These are phyloP conservation scores for Ceratocystis ficicola DNA, from an alignment of 2,329 filamentous ascomycete species.

Conservation along the genomic window DNA sequence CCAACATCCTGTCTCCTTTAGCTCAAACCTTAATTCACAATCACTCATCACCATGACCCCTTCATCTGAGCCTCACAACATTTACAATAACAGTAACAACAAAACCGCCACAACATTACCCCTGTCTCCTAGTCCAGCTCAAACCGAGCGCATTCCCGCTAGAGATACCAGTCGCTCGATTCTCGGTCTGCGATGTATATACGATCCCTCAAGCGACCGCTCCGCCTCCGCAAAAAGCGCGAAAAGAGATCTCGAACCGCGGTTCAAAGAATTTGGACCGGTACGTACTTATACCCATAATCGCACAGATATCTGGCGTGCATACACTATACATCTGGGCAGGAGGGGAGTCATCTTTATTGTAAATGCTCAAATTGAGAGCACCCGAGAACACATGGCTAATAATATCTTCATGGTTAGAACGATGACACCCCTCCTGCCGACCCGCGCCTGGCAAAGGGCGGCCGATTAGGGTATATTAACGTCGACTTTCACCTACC, in stretches of 20 bases:
- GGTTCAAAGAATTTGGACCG: conserved; percentile 52
- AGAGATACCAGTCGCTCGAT: conserved; percentile 44
- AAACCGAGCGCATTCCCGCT: conserved; percentile 38
- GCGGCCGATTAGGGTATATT: conserved; percentile 54
- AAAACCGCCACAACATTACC: conserved; percentile 24
- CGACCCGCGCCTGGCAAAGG: conserved; percentile 68
- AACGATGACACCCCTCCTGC: conserved; percentile 66
- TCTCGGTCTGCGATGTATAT: conserved; percentile 47
- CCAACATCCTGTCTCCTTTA: conserved; percentile 23
- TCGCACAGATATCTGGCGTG: conserved; percentile 21
- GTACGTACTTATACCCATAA: conserved; percentile 46
- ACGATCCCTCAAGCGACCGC: conserved; percentile 48
- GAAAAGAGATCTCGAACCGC: conserved; percentile 47
- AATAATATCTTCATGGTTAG: conserved; percentile 44
- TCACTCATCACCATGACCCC: conserved; percentile 5
- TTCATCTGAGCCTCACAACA: conserved; percentile 24
- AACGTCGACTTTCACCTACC: conserved; percentile 57
- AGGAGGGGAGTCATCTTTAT: conserved; percentile 49
- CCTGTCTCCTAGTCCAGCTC: conserved; percentile 16
- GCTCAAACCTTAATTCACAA: conserved; percentile 28
- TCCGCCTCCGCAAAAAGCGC: conserved; percentile 36
- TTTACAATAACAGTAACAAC: conserved; percentile 26
- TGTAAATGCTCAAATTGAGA: conserved; percentile 18
- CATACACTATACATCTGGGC: conserved; percentile 21
- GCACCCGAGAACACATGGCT: conserved; percentile 18